Conservation (phyloP, 352 stramenopile genomes). For the Phytopythium aichiense region DNA sequence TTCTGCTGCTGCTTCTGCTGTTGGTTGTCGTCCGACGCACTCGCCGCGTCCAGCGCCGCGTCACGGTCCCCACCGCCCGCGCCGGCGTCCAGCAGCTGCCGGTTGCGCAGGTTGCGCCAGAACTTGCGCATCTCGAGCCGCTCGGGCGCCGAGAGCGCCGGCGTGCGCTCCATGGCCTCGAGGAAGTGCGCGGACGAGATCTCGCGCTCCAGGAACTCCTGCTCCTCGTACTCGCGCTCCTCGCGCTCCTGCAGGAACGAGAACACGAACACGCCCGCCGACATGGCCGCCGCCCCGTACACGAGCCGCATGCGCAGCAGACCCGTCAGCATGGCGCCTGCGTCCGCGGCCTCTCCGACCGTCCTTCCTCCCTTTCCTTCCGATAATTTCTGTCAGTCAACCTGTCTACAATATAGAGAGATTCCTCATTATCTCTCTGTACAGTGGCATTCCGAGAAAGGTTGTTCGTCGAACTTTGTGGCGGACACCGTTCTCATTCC, state of each 20-base stretch:
- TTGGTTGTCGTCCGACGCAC: not conserved
- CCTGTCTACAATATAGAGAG: not conserved
- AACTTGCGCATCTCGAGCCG: conserved; percentile 73
- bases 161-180: conserved; percentile 53
- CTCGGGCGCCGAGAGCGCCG: conserved; percentile 44
- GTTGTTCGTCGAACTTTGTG: not conserved
- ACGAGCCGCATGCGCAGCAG: conserved; percentile 49
- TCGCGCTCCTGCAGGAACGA: conserved; percentile 78
- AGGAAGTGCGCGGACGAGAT: conserved; percentile 63
- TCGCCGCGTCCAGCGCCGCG: not conserved
- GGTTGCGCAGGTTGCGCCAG: conserved; percentile 69
- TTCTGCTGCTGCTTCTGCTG: not conserved
- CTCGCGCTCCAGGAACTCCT: conserved; percentile 41
- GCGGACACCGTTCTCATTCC: not conserved
- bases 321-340: conserved; percentile 19
- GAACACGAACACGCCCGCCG: conserved; percentile 70
- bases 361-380: not conserved
- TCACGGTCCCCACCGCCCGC: not conserved
- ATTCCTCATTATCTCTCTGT: not conserved
- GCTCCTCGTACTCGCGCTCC: conserved; percentile 59
- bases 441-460: not conserved
- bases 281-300: conserved; percentile 80
- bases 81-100: conserved; percentile 12
- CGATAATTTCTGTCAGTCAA: not conserved
- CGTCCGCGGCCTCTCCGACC: not conserved